Evolutionary conservation across 2,329 filamentous ascomycete genomes (phyloP), one percentile per base, ranked within the genome.

Genomic region (Cytospora schulzeri): DNA sequence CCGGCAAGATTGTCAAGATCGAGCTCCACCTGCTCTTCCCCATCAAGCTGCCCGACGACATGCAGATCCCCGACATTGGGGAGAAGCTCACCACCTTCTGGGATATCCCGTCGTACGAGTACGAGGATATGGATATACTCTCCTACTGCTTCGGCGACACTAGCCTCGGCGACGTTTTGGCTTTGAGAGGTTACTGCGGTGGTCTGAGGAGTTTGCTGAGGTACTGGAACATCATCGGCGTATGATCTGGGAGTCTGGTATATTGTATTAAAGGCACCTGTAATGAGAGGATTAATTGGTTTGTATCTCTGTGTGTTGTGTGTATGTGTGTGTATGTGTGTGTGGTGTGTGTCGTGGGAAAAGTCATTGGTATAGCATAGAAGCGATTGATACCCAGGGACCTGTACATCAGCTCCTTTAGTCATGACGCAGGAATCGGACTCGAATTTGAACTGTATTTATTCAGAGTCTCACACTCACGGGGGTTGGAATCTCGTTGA

Each of bases 1-100:
- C 53, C 11, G 58, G 65, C 3, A 64, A 48, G n/a, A 38, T 62
- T 22, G 28, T 29, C 57, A 48, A 52, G 50, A 60, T 66, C 50
- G 65, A 66, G 65, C 60, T 64, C 26, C 65, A 66, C 50, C 55
- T 66, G n/a, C 52, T 66, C n/a, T 66, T 66, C 58, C 65, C 65
- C 26, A 38, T 66, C 54, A 64, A 62, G 57, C 54, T 66, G 24
- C 65, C 65, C 24, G 53, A 59, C n/a, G 65, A 62, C 29, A 62
- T 66, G 65, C 24, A 45, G 12, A 66, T 66, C 45, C 65, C 65
- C n/a, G 45, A 35, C 12, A 26, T 66, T 15, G 58, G 62, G 4
- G 58, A 60, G 29, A 54, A 58, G 5, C 62, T 66, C 15, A 33
- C 41, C 19, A 59, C 24, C 22, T 66, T 66, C 35, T 66, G 62